Evolutionary conservation across 495 filamentous ascomycete species (phyloP).

Genomic region (Halenospora varia): DNA sequence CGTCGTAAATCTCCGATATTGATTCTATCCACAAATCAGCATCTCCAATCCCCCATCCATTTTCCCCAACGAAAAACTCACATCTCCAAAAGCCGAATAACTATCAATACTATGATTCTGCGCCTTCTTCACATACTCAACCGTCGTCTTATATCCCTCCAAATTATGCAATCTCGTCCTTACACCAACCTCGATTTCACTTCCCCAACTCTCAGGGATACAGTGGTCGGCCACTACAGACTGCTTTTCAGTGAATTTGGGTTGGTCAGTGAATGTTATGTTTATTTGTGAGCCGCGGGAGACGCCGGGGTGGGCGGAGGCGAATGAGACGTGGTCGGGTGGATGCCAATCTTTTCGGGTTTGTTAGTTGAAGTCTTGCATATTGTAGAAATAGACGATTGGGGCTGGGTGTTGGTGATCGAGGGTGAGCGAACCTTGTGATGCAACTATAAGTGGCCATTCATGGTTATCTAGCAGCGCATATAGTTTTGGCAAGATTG

Average conservation of each 20-base stretch:
- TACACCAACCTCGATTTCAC: slow-evolving; percentile 26
- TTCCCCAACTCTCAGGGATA: slow-evolving; percentile 27
- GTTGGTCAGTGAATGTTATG: background rate
- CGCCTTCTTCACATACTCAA: slow-evolving; percentile 32
- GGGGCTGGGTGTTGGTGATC: too few species aligned
- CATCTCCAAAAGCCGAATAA: slow-evolving; percentile 28
- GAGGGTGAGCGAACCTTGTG: too few species aligned
- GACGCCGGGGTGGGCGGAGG: slow-evolving; percentile 21
- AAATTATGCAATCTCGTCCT: slow-evolving; percentile 23
- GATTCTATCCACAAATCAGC: too few species aligned
- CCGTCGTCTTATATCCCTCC: slow-evolving; percentile 25
- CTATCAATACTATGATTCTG: slow-evolving; percentile 30
- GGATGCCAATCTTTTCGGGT: slow-evolving; percentile 32
- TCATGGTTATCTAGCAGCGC: slow-evolving; percentile 28
- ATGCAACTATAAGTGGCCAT: slow-evolving; percentile 31
- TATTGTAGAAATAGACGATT: too few species aligned
- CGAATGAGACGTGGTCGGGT: slow-evolving; percentile 25
- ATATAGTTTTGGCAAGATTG: slow-evolving; percentile 29
- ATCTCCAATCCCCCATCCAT: too few species aligned
- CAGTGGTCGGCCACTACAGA: slow-evolving; percentile 27
- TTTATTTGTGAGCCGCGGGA: slow-evolving; percentile 20
- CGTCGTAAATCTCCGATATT: slow-evolving; percentile 31
- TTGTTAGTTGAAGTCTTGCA: too few species aligned
- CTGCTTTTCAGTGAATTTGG: slow-evolving; percentile 21
- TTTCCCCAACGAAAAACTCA: too few species aligned